phyloP scores from a whole-genome alignment of 1,139 yeast species.

The Hyphopichia buzzinii region DNA sequence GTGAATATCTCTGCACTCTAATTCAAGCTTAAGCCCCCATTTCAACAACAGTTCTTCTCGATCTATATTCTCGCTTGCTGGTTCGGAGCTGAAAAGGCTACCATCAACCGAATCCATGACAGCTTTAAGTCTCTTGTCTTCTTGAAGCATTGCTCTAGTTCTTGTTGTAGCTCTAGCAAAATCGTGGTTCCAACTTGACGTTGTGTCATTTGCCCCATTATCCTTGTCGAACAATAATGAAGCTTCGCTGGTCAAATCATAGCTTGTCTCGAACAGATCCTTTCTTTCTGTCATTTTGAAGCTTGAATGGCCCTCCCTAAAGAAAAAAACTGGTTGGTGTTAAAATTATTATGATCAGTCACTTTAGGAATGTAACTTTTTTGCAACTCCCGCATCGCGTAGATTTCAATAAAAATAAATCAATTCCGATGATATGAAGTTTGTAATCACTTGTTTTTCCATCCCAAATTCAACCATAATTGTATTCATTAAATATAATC shows the following conservation, averaged over 20 bases:
- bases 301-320: too few species aligned
- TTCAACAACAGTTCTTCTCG: neutral
- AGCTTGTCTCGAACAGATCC: constrained; percentile 8
- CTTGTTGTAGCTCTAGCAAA: neutral
- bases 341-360: too few species aligned
- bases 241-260: constrained; percentile 12
- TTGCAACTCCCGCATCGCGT: too few species aligned
- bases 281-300: constrained; percentile 3
- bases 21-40: neutral
- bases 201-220: neutral
- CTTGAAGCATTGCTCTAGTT: neutral
- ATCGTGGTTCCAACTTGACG: neutral
- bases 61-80: neutral
- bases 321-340: too few species aligned
- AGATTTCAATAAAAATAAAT: too few species aligned
- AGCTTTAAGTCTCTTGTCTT: neutral
- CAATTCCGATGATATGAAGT: too few species aligned
- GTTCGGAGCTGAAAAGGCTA: neutral
- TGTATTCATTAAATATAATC: too few species aligned
- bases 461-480: too few species aligned
- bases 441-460: too few species aligned
- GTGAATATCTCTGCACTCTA: neutral
- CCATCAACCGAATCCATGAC: neutral
- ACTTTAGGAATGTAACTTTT: too few species aligned
- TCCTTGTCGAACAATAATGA: constrained; percentile 2